A percentile compares a stretch with the other conserved stretches of the same genome.
phyloP scores from a whole-genome alignment of 768 basidiomycete species.

The Suillus occidentalis region DNA sequence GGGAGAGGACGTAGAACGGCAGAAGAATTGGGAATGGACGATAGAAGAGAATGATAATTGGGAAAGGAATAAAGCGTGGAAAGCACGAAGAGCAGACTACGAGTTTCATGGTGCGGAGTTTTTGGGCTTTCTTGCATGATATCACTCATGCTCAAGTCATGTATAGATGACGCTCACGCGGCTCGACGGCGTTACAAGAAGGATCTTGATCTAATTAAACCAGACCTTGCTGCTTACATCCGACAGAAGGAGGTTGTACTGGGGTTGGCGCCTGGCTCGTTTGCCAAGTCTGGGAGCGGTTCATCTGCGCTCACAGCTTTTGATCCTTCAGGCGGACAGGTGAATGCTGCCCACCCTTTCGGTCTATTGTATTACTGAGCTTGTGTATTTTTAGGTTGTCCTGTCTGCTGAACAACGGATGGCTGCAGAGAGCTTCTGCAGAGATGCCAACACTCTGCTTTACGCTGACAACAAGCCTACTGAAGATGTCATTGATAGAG shows the following conservation, averaged over 20 bases:
- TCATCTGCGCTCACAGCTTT: slow-evolving; percentile 48
- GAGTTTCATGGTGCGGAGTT: slow-evolving; percentile 81
- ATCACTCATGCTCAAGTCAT: slow-evolving; percentile 1
- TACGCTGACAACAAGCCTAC: slow-evolving; percentile 95
- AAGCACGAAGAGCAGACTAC: slow-evolving; percentile 82
- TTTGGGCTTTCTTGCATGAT: not conserved
- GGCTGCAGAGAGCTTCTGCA: slow-evolving; percentile 81
- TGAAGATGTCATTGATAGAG: slow-evolving; percentile 93
- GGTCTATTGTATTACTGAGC: slow-evolving; percentile 11
- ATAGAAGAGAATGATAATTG: slow-evolving; percentile 95
- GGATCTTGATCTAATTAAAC: slow-evolving; percentile 84
- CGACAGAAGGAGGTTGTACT: slow-evolving; percentile 85
- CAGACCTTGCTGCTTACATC: slow-evolving; percentile 85
- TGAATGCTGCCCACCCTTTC: slow-evolving; percentile 25
- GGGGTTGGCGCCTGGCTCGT: slow-evolving; percentile 69
- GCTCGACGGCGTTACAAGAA: slow-evolving; percentile 91
- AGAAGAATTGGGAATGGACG: slow-evolving; percentile 94
- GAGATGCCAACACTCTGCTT: slow-evolving; percentile 88
- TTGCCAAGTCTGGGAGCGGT: slow-evolving; percentile 42
- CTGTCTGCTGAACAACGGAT: slow-evolving; percentile 62
- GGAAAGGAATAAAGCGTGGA: slow-evolving; percentile 87
- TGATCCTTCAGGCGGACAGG: slow-evolving; percentile 47
- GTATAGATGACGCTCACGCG: slow-evolving; percentile 85
- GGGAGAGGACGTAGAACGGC: slow-evolving; percentile 87
- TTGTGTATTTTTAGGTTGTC: slow-evolving; percentile 38